Evolutionary conservation across 805 yeast species (phyloP).

Genomic region (Wickerhamomyces ciferrii): DNA sequence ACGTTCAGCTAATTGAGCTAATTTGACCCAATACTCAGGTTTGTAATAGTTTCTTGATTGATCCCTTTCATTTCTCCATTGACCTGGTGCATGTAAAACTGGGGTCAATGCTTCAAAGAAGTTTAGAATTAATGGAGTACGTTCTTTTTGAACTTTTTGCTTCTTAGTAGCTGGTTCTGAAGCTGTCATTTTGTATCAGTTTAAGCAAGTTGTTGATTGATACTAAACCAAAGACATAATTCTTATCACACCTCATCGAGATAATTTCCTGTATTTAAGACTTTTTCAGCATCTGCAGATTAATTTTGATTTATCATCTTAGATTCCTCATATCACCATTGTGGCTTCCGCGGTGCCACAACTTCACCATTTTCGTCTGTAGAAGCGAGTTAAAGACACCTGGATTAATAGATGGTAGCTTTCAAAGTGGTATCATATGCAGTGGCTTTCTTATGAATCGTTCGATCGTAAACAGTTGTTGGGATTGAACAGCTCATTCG

Average conservation of each 20-base stretch:
- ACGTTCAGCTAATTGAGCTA: constrained; percentile 28
- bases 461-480: neutral
- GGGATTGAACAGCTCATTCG: neutral
- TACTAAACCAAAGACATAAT: neutral
- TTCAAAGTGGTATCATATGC: neutral
- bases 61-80: constrained; percentile 7
- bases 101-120: constrained; percentile 6
- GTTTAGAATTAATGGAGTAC: constrained; percentile 2
- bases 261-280: neutral
- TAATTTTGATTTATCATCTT: neutral
- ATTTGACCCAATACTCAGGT: constrained; percentile 27
- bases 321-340: neutral
- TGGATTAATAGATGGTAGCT: no score
- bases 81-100: constrained; percentile 5
- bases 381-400: neutral
- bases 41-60: constrained; percentile 4
- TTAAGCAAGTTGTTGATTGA: no score
- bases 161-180: neutral
- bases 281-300: neutral
- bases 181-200: neutral
- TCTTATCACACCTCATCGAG: neutral
- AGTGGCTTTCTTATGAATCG: neutral
- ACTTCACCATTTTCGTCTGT: neutral
- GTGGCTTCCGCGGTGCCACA: neutral
- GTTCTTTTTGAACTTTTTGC: neutral